Base-by-base conservation (phyloP, 2,329 filamentous ascomycete genomes). In the Penicillium psychrosexuale region DNA sequence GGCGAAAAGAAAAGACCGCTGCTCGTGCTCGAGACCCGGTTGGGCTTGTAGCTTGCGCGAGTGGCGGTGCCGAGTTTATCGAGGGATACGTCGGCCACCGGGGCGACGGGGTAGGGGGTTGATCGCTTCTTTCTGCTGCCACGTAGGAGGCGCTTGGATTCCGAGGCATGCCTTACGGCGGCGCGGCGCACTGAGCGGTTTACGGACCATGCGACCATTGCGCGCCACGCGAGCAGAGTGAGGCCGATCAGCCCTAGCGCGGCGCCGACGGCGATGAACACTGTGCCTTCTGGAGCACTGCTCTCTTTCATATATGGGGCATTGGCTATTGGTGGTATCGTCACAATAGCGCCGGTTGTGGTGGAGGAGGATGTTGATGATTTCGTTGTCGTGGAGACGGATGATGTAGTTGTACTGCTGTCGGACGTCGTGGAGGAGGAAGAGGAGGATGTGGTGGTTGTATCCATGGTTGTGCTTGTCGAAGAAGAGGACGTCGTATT, bases 291-390 rank as follows among this genome's bases (percentile, higher is more conserved):
- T 2, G 94, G 94, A 11, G 92, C 80, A 50, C 77, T 86, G 0
- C 91, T 95, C 66, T 87, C 86, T 69, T 92, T 87, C 90, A 97
- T 96, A 71, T 90, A 99, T 15, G 93, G 91, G 5, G 94, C 94
- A 67, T 88, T 84, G 37, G 83, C 81, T 3, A 90, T 96, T 27
- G 91, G 89, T 8, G 94, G 94, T 3, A 97, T 87, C 27, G 85
- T 82, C 4, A 91, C 80, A 1, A 88, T 77, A 5, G 92, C 89
- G 61, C 24, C 56, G 15, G 58, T 58, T 31, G 84, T 83, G 61
- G 79, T 82, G 42, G 78, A 61, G 17, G 63, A 83, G 62, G 78
- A 81, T 47, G 78, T 58, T 51, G 59, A 52, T 33, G 60, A 48
- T 12, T 55, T 45, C 37, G 52, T 50, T 24, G 52, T 50, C 31